These are phyloP conservation scores for Thelonectria olida DNA, from an alignment of 2,329 filamentous ascomycete genomes.

Conservation along the genomic window DNA sequence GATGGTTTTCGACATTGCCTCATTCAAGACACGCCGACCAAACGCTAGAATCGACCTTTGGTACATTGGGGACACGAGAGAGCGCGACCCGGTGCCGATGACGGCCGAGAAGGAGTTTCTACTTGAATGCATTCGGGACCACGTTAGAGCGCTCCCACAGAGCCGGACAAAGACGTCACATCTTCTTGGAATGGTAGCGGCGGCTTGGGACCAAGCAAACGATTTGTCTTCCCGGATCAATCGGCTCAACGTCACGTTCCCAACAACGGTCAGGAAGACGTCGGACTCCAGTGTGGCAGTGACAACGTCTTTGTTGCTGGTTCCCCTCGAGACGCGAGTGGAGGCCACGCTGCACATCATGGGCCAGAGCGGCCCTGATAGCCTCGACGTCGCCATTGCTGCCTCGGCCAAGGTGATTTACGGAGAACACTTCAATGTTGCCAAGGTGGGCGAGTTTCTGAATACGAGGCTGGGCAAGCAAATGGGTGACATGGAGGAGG, in stretches of 20 bases:
- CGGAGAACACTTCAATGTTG: conserved; percentile 79
- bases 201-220: conserved; percentile 72
- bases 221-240: conserved; percentile 68
- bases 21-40: conserved; percentile 60
- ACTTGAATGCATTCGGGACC: conserved; percentile 75
- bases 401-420: conserved; percentile 73
- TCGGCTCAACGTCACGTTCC: conserved; percentile 69
- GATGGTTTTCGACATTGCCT: conserved; percentile 73
- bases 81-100: conserved; percentile 62
- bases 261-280: conserved; percentile 70
- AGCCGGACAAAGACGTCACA: conserved; percentile 63
- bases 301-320: conserved; percentile 69
- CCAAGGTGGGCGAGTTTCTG: conserved; percentile 79
- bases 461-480: conserved; percentile 59
- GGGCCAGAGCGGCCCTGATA: conserved; percentile 54
- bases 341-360: conserved; percentile 67
- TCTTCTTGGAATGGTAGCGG: conserved; percentile 68
- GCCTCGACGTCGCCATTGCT: conserved; percentile 63
- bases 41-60: conserved; percentile 72
- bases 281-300: conserved; percentile 73
- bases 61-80: conserved; percentile 71
- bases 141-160: conserved; percentile 70
- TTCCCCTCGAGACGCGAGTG: conserved; percentile 73
- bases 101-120: conserved; percentile 79
- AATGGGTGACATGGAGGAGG: conserved; percentile 46